phyloP scores from a whole-genome alignment of 805 yeast genomes.

The Starmerella stigmatis region DNA sequence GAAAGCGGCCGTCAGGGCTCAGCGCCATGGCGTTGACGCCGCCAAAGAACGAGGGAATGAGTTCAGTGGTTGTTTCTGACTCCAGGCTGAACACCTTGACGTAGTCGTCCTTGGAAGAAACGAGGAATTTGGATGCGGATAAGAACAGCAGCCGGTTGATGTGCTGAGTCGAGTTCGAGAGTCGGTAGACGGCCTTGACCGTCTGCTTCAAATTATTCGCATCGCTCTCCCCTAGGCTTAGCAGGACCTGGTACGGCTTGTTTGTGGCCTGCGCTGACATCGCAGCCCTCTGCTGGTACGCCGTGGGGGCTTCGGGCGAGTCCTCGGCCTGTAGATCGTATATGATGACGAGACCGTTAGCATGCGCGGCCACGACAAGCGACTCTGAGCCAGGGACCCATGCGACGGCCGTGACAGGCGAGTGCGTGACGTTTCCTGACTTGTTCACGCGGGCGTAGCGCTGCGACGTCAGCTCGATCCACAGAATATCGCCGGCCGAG shows the following conservation, averaged over 20 bases:
- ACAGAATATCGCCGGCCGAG: conserved; percentile 54
- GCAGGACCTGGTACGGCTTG: not conserved
- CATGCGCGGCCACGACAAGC: conserved; percentile 46
- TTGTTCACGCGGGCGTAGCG: conserved; percentile 46
- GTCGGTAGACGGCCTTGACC: conserved; percentile 44
- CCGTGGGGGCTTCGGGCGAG: conserved; percentile 15
- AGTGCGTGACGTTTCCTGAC: conserved; percentile 36
- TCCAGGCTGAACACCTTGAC: conserved; percentile 46
- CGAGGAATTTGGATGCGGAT: conserved; percentile 32
- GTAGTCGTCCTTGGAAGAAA: conserved; percentile 59
- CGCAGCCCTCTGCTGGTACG: not conserved
- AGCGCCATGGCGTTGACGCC: conserved; percentile 45
- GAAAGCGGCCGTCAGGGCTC: conserved; percentile 44
- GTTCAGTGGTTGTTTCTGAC: conserved; percentile 39
- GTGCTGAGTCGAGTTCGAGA: conserved; percentile 42
- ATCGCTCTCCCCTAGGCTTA: conserved; percentile 8
- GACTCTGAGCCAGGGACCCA: conserved; percentile 41
- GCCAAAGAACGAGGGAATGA: conserved; percentile 55
- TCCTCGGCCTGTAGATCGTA: conserved; percentile 46
- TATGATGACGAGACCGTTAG: conserved; percentile 50
- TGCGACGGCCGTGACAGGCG: conserved; percentile 37
- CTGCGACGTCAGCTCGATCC: conserved; percentile 45
- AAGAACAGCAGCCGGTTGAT: conserved; percentile 38
- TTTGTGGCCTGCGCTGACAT: not conserved
- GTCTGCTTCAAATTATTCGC: conserved; percentile 1